A percentile compares a stretch with the other conserved stretches of the same genome.
These are phyloP conservation scores for Obelidium mucronatum DNA, from an alignment of 192 early-diverging fungal species.

Conservation along the genomic window DNA sequence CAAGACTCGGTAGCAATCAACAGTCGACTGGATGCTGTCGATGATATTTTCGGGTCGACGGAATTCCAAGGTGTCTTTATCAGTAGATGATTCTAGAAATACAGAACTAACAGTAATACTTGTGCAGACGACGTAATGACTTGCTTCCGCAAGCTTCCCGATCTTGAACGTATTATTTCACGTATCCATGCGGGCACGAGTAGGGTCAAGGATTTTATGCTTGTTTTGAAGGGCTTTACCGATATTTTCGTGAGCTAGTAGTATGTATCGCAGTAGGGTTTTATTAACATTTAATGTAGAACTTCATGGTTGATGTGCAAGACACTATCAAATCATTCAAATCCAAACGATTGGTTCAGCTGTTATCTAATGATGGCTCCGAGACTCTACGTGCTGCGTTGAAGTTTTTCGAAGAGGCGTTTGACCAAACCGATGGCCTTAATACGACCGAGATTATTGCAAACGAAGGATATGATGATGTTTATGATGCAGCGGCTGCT, in stretches of 20 bases:
- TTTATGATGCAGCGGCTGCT: slow-evolving; percentile 75
- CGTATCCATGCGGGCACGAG: slow-evolving; percentile 88
- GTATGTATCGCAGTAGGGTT: neutral
- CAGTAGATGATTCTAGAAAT: too few relatives aligned
- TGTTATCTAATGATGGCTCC: slow-evolving; percentile 58
- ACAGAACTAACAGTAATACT: too few relatives aligned
- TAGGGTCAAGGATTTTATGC: slow-evolving; percentile 85
- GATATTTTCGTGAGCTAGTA: slow-evolving; percentile 52
- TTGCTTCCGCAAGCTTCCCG: slow-evolving; percentile 66
- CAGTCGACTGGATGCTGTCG: slow-evolving; percentile 86
- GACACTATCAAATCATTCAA: slow-evolving; percentile 54
- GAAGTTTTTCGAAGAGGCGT: slow-evolving; percentile 75
- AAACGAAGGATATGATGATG: slow-evolving; percentile 72
- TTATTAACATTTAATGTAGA: slow-evolving; percentile 2
- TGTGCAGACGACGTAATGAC: slow-evolving; percentile 32
- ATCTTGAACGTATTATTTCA: slow-evolving; percentile 90
- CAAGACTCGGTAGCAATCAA: slow-evolving; percentile 71
- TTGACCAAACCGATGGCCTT: slow-evolving; percentile 71
- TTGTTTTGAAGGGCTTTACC: slow-evolving; percentile 66
- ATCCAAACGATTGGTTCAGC: slow-evolving; percentile 56
- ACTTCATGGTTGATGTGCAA: slow-evolving; percentile 42
- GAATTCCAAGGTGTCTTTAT: slow-evolving; percentile 42
- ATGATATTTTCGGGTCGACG: slow-evolving; percentile 69
- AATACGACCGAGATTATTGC: slow-evolving; percentile 43
- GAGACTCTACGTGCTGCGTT: slow-evolving; percentile 66